Evolutionary conservation across 306 rosid species (phyloP), one percentile per base, ranked within the genome.

Genomic region (Vigna nakashimae): DNA sequence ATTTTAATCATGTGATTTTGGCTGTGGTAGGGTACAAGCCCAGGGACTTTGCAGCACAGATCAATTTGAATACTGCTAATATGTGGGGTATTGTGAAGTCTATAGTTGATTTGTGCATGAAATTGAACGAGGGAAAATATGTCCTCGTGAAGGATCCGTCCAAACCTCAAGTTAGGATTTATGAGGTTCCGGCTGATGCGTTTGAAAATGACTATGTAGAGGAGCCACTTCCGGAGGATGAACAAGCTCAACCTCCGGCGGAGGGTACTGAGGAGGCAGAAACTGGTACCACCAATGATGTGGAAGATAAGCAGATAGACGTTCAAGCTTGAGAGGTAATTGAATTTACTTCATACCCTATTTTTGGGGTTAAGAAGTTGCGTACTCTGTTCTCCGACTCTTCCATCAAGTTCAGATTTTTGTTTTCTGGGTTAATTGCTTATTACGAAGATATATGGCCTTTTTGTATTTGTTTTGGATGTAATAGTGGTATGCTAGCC

Each of bases 21-120:
- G 91, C 97, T 46, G 97, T 94, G 60, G 91, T 87, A 20, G 97
- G 98, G 30, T 94, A 94, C 49, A 94, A 94, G 32, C 97, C 98
- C 0, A 91, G 83, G 90, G 97, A 94, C 30, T 92, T 94, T 57
- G 94, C 98, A 0, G 72, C 87, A 0, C 98, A 94, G 62, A 94
- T 94, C 34, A 94, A 94, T 79, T 74, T 95, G 71, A 94, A 92
- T 79, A 86, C 94, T 0, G 36, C 85, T 2, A 90, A 93, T 67
- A 94, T 95, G 98, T 95, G 98, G 97, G 98, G 98, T 0, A 95
- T 95, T 84, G 97, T 95, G 18, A 95, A 95, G 81, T 89, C 98
- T n/a, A 89, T 95, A 68, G 98, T 94, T 74, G 98, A 94, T 79
- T 74, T 94, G 90, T 94, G 97, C 82, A 94, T 94, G 98, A 94